Percentiles rank a stretch among this genome's conserved stretches.
Evolutionary conservation across 2,329 filamentous ascomycete genomes (phyloP).

Genomic region (Penicillium sclerotigenum): DNA sequence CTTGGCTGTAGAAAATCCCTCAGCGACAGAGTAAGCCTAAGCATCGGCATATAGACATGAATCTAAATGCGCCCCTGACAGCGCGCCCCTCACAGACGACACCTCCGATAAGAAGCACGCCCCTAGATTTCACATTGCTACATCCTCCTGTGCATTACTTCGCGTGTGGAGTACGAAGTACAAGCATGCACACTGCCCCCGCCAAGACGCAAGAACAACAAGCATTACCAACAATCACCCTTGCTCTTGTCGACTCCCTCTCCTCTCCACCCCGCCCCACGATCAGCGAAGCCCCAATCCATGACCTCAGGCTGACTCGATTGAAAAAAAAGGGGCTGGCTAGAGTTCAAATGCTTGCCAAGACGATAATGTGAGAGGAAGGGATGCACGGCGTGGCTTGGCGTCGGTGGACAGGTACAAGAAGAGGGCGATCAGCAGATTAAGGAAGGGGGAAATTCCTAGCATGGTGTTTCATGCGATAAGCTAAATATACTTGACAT

Average conservation of each 20-base stretch:
- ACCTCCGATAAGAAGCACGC: not conserved
- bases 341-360: constrained; percentile 15
- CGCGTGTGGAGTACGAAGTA: not conserved
- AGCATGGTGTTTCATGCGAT: not conserved
- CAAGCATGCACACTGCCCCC: constrained; percentile 16
- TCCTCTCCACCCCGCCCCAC: constrained; percentile 15
- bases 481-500: not conserved
- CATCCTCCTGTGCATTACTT: not conserved
- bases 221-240: constrained; percentile 9
- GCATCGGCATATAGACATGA: not conserved
- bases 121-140: not conserved
- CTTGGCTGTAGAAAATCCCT: constrained; percentile 3
- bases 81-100: not conserved
- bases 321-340: constrained; percentile 3
- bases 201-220: constrained; percentile 15
- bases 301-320: not conserved
- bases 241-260: constrained; percentile 8
- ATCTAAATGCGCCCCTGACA: not conserved
- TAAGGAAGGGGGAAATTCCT: constrained; percentile 9
- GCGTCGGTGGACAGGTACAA: constrained; percentile 12
- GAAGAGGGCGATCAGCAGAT: constrained; percentile 13
- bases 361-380: constrained; percentile 28
- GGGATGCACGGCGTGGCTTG: constrained; percentile 31
- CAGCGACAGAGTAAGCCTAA: not conserved
- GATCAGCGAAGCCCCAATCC: not conserved